phyloP scores from a whole-genome alignment of 441 rosid genomes.

The Omphalea diandra region DNA sequence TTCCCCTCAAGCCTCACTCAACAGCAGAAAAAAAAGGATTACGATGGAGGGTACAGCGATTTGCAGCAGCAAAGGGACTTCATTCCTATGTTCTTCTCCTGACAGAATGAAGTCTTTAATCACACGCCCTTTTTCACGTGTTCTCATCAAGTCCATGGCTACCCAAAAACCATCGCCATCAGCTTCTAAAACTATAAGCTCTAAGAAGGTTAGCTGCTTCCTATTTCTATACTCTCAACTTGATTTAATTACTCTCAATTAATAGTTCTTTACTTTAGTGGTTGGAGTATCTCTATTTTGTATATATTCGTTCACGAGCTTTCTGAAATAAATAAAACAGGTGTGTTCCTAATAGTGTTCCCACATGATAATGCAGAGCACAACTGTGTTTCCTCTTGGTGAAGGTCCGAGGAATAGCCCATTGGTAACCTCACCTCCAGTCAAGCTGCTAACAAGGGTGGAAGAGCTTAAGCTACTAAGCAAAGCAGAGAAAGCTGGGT shows the following conservation, averaged over 20 bases:
- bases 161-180: constrained; percentile 63
- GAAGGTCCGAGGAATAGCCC: constrained; percentile 44
- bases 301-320: no score
- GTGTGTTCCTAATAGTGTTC: background rate
- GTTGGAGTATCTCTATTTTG: background rate
- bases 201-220: constrained; percentile 41
- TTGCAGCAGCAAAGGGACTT: constrained; percentile 17
- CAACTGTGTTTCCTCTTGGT: constrained; percentile 44
- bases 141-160: constrained; percentile 59
- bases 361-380: constrained; percentile 28
- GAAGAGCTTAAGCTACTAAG: constrained; percentile 81
- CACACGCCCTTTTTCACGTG: constrained; percentile 2
- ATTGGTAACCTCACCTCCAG: constrained; percentile 34
- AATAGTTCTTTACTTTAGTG: no score
- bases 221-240: constrained; percentile 7
- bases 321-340: no score
- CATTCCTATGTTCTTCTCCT: background rate
- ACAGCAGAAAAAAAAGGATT: background rate
- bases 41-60: constrained; percentile 21
- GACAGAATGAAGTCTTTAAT: constrained; percentile 8
- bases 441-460: constrained; percentile 80
- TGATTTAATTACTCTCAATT: no score
- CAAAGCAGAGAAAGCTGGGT: constrained; percentile 86
- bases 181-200: constrained; percentile 47
- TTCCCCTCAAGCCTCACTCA: background rate